phyloP scores from a whole-genome alignment of 306 rosid species.

The Luffa acutangula region DNA sequence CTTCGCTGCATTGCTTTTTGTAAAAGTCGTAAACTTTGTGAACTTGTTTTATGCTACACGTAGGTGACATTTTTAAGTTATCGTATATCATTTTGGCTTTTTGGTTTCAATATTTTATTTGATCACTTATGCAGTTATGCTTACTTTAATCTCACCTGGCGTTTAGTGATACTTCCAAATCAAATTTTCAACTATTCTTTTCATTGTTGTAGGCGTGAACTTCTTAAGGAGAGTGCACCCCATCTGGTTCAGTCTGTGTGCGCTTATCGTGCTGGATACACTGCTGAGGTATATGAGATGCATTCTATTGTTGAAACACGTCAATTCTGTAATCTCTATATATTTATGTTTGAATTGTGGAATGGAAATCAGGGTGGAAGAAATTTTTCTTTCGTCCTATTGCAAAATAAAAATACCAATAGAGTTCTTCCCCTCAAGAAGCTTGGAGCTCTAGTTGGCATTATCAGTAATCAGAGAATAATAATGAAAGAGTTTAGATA shows the following conservation, averaged over 20 bases:
- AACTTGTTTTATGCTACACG: conserved; percentile 74
- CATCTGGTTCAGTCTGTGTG: conserved; percentile 56
- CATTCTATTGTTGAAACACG: background rate
- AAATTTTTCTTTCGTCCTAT: background rate
- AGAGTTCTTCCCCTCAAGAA: background rate
- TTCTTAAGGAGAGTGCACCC: conserved; percentile 70
- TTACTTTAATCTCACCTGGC: background rate
- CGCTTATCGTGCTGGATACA: conserved; percentile 86
- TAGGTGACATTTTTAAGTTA: conserved; percentile 34
- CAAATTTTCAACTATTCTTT: conserved; percentile 13
- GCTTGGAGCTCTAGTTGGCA: background rate
- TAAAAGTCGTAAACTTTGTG: conserved; percentile 82
- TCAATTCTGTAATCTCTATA: background rate
- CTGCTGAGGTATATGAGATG: conserved; percentile 46
- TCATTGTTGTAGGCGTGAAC: conserved; percentile 56
- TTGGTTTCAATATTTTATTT: background rate
- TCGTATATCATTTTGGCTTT: conserved; percentile 5
- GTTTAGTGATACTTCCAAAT: conserved; percentile 11
- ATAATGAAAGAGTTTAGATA: background rate
- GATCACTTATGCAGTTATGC: background rate
- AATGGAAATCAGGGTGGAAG: background rate
- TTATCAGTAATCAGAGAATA: background rate
- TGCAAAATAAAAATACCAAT: background rate
- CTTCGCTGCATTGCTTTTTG: conserved; percentile 93
- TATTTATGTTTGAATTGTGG: background rate